Percentiles rank a stretch among this genome's conserved stretches.
Evolutionary conservation across 2,329 filamentous ascomycete species (phyloP).

Genomic region (Verticillium isaacii): DNA sequence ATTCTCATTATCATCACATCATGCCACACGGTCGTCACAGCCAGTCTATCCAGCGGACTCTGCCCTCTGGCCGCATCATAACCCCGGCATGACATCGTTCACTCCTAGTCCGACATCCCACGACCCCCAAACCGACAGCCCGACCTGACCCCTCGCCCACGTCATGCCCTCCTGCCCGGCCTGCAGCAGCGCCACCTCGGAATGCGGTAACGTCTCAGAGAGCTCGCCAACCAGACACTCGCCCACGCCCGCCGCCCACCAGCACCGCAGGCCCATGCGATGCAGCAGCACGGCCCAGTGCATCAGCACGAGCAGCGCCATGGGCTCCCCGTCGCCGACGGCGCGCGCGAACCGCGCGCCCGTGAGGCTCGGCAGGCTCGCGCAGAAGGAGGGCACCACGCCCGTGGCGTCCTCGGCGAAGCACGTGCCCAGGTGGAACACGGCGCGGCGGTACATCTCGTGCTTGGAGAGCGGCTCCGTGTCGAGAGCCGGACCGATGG

Average conservation of each 20-base stretch:
- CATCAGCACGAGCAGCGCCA: conserved; percentile 29
- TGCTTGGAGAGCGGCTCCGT: background rate
- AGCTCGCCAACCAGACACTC: conserved; percentile 17
- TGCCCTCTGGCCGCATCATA: background rate
- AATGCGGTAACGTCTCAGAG: conserved; percentile 17
- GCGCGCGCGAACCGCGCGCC: conserved; percentile 24
- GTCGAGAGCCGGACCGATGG: background rate
- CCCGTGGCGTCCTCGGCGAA: conserved; percentile 29
- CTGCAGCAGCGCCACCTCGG: conserved; percentile 10
- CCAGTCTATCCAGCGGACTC: no score
- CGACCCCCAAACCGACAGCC: background rate
- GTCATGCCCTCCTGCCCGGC: conserved; percentile 19
- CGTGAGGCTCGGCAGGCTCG: conserved; percentile 22
- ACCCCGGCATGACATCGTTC: background rate
- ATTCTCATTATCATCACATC: no score
- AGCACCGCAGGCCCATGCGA: conserved; percentile 13
- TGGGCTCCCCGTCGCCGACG: conserved; percentile 23
- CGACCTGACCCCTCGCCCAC: conserved; percentile 19
- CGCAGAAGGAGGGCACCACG: conserved; percentile 22
- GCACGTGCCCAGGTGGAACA: conserved; percentile 22
- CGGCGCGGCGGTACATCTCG: conserved; percentile 14
- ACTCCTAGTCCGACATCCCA: background rate
- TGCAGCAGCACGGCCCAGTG: conserved; percentile 31
- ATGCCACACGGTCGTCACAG: no score
- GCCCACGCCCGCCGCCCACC: conserved; percentile 19